Evolutionary conservation across 2,329 filamentous ascomycete genomes (phyloP).

Genomic region (Akanthomyces dipterigenus): DNA sequence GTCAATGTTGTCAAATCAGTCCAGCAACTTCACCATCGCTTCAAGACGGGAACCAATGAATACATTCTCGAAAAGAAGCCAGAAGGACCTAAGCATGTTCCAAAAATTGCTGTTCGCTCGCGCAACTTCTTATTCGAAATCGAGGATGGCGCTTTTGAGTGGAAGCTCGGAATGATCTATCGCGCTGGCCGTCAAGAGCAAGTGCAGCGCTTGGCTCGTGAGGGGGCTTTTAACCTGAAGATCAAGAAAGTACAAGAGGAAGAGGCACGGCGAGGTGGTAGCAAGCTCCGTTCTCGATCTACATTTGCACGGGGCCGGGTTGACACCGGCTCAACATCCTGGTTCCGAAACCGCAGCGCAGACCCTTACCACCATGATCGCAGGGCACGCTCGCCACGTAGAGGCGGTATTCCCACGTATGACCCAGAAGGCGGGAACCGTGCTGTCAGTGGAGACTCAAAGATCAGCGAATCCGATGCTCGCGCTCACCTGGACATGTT

Average conservation of each 20-base stretch:
- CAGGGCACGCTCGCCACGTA: conserved; percentile 20
- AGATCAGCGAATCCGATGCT: conserved; percentile 70
- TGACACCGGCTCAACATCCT: conserved; percentile 25
- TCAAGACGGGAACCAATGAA: conserved; percentile 79
- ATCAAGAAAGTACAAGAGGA: conserved; percentile 76
- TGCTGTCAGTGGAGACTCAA: conserved; percentile 64
- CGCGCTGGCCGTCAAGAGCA: conserved; percentile 83
- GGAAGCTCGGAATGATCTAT: conserved; percentile 94
- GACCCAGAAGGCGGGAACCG: conserved; percentile 64
- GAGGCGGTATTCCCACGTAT: conserved; percentile 55
- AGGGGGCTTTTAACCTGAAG: conserved; percentile 85
- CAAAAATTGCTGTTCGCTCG: conserved; percentile 75
- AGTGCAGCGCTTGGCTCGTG: conserved; percentile 78
- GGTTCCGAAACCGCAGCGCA: conserved; percentile 49
- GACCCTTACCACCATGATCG: conserved; percentile 35
- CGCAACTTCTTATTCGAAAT: conserved; percentile 83
- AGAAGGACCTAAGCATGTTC: conserved; percentile 78
- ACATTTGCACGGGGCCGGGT: conserved; percentile 32
- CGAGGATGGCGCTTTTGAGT: conserved; percentile 95
- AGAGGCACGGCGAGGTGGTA: conserved; percentile 47
- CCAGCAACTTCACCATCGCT: conserved; percentile 87
- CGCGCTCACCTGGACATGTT: conserved; percentile 67
- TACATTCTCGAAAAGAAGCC: conserved; percentile 82
- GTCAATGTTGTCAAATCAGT: conserved; percentile 82
- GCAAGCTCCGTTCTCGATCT: conserved; percentile 50